Evolutionary conservation across 2,329 filamentous ascomycete species (phyloP), one percentile per base, ranked within the genome.

Genomic region (Pseudogymnoascus sp.): DNA sequence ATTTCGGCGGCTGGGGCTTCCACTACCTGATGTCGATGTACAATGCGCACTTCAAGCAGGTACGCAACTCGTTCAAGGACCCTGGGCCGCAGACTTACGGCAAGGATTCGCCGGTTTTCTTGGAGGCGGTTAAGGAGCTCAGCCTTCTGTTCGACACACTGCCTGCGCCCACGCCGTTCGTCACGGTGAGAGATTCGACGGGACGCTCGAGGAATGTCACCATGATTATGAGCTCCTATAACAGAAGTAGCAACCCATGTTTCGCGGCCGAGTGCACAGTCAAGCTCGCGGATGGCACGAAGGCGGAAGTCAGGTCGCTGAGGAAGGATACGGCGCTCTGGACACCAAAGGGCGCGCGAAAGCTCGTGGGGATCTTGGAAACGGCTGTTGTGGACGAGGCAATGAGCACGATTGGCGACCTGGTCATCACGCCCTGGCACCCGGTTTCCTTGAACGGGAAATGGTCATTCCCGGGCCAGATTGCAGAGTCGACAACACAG

Each of bases 51-150:
- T 73, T 75, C 1, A 75, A 77, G 22, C 84, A 86, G 69, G 71
- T 80, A 8, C 84, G 83, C 73, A 85, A 84, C 68, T 80, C 79
- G 0, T 86, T 85, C 77, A 84, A 85, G 67, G 84, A 86, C 62
- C 73, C 78, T 0, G 83, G 83, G 0, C 81, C 83, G 3, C 75
- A 81, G 6, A 74, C 77, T 64, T 86, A 85, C 65, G 78, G 81
- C 14, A 66, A 66, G 0, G 68, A 75, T 1, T 83, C 79, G 59
- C 74, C 77, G 0, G 72, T 85, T 2, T 86, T 87, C 67, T 68
- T 70, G 12, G 64, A 69, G 5, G 84, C 79, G 66, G 74, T 81
- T 7, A 74, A 81, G 57, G 65, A 70, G 1, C 75, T 86, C 0
- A 78, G 83, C 61, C 65, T 65, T 0, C 77, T 77, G 0, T 74